A percentile compares a stretch with the other conserved stretches of the same genome.
Evolutionary conservation across 73 alveolate species (phyloP).

Genomic region (Tetrahymena borealis): DNA sequence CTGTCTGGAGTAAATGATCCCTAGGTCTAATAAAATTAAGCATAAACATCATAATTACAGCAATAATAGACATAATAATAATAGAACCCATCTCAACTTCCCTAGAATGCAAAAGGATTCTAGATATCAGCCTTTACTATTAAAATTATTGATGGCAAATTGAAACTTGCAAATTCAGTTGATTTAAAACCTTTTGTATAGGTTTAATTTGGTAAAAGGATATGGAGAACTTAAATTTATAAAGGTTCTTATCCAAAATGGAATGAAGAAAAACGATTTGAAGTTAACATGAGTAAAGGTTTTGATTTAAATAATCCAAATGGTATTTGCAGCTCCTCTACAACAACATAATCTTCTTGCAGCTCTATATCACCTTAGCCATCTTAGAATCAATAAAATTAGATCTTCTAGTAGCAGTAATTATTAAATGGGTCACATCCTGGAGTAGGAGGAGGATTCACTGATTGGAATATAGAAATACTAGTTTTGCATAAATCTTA

Average conservation of each 20-base stretch:
- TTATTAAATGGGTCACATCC: not conserved
- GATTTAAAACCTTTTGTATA: not conserved
- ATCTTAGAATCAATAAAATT: not conserved
- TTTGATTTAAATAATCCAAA: not conserved
- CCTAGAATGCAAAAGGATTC: not conserved
- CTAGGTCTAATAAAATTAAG: not conserved
- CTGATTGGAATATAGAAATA: not conserved
- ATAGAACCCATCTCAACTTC: too few relatives aligned
- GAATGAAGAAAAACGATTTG: not conserved
- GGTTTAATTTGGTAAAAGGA: not conserved
- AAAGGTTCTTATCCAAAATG: not conserved
- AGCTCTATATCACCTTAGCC: not conserved
- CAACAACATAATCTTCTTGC: not conserved
- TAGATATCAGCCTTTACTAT: not conserved
- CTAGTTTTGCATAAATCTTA: not conserved
- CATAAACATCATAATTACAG: not conserved
- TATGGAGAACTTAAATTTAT: not conserved
- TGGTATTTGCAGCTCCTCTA: not conserved
- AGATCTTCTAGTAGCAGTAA: constrained; percentile 2
- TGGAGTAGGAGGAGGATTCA: not conserved
- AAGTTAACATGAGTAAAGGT: not conserved
- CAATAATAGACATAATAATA: not conserved
- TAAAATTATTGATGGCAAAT: not conserved
- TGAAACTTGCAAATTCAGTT: not conserved
- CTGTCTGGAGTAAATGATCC: not conserved